Conservation (phyloP, 345 rosid genomes). For the Zanthoxylum bungeanum region DNA sequence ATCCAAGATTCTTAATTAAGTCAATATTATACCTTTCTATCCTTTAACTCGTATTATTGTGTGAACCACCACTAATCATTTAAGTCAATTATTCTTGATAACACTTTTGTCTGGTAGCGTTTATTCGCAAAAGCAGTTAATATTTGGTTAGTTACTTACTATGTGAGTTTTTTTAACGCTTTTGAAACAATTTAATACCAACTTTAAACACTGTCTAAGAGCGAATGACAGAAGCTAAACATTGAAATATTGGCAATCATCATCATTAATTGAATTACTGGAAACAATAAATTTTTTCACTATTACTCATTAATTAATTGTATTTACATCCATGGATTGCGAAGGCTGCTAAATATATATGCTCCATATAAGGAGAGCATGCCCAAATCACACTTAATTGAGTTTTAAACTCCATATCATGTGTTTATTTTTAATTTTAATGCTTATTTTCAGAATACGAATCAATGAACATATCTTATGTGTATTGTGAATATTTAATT, state of each 20-base stretch:
- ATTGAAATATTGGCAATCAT: not conserved
- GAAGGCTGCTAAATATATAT: not conserved
- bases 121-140: too few relatives aligned
- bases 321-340: not conserved
- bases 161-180: too few relatives aligned
- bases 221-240: not conserved
- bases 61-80: not conserved
- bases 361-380: too few relatives aligned
- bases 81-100: not conserved
- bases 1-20: not conserved
- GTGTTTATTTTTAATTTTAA: not conserved
- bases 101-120: not conserved
- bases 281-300: not conserved
- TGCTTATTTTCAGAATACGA: not conserved
- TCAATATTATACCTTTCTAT: not conserved
- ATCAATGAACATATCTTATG: not conserved
- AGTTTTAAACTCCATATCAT: not conserved
- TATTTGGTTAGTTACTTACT: too few relatives aligned
- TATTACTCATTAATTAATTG: not conserved
- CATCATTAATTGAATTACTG: not conserved
- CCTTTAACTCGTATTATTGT: not conserved
- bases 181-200: not conserved
- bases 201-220: not conserved
- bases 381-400: not conserved
- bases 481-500: not conserved